Conservation (phyloP, 2,329 filamentous ascomycete species). For the Colletotrichum viniferum region DNA sequence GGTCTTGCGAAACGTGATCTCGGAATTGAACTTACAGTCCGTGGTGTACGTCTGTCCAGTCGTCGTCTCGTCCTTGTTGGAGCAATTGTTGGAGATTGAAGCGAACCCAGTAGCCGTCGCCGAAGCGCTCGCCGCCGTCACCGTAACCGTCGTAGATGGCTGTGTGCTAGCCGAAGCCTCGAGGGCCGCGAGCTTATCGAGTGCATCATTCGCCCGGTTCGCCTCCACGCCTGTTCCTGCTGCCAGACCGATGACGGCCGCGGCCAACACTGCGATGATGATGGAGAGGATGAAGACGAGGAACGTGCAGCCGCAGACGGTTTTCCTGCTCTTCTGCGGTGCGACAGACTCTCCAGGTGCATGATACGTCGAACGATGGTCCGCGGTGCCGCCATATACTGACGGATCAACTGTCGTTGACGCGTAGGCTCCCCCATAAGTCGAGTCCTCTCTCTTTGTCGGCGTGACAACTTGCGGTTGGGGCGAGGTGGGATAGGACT, state of each 20-base stretch:
- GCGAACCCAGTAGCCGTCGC: constrained; percentile 30
- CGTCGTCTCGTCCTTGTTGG: constrained; percentile 34
- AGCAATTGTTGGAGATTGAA: constrained; percentile 44
- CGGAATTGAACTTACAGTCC: constrained; percentile 34
- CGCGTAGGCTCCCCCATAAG: background rate
- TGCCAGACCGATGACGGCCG: constrained; percentile 47
- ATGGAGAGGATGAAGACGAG: constrained; percentile 45
- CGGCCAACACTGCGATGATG: constrained; percentile 43
- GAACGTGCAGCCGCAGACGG: constrained; percentile 30
- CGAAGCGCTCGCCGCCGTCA: constrained; percentile 21
- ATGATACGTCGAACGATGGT: background rate
- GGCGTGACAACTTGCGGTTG: constrained; percentile 7
- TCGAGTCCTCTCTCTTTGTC: constrained; percentile 4
- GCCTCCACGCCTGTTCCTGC: constrained; percentile 47
- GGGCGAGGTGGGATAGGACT: background rate
- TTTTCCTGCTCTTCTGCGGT: background rate
- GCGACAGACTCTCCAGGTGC: background rate
- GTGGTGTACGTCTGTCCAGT: constrained; percentile 43
- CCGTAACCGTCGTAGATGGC: constrained; percentile 19
- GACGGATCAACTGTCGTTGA: constrained; percentile 7
- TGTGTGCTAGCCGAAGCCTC: constrained; percentile 25
- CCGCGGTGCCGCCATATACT: background rate
- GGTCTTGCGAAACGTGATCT: too few relatives aligned
- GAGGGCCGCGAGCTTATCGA: constrained; percentile 33
- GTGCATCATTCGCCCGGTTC: constrained; percentile 41